Evolutionary conservation across 345 rosid genomes (phyloP).

Genomic region (Lepidium didymum): DNA sequence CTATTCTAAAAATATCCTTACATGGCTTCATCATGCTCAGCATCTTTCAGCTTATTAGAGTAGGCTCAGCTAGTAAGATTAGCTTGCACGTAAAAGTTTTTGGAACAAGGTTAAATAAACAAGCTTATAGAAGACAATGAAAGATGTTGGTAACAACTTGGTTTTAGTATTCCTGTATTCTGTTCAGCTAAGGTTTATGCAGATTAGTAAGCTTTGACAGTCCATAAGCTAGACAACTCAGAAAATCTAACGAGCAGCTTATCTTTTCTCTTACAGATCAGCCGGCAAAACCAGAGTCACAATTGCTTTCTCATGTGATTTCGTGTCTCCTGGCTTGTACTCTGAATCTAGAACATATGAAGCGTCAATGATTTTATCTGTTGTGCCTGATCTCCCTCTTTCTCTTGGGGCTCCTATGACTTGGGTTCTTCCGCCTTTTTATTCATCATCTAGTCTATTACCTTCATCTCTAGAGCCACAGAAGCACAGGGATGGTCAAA

Average conservation of each 20-base stretch:
- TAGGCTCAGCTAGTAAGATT: constrained; percentile 7
- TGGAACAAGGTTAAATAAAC: not conserved
- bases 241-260: constrained; percentile 20
- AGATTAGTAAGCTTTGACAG: not conserved
- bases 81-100: not conserved
- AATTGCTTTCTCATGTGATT: constrained; percentile 77
- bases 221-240: not conserved
- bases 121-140: not conserved
- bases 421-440: constrained; percentile 88
- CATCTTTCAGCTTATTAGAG: not conserved
- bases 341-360: constrained; percentile 57
- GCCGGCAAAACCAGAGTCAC: constrained; percentile 65
- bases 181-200: not conserved
- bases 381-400: constrained; percentile 82
- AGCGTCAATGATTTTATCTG: constrained; percentile 51
- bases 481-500: constrained; percentile 49
- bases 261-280: constrained; percentile 45
- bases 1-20: not conserved
- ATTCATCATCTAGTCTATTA: constrained; percentile 61
- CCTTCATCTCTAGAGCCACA: constrained; percentile 46
- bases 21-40: not conserved
- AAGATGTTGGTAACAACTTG: constrained; percentile 10
- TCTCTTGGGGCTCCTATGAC: constrained; percentile 78
- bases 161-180: constrained; percentile 3
- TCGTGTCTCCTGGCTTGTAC: constrained; percentile 51